phyloP scores from a whole-genome alignment of 805 yeast species.

The Candida easanensis region DNA sequence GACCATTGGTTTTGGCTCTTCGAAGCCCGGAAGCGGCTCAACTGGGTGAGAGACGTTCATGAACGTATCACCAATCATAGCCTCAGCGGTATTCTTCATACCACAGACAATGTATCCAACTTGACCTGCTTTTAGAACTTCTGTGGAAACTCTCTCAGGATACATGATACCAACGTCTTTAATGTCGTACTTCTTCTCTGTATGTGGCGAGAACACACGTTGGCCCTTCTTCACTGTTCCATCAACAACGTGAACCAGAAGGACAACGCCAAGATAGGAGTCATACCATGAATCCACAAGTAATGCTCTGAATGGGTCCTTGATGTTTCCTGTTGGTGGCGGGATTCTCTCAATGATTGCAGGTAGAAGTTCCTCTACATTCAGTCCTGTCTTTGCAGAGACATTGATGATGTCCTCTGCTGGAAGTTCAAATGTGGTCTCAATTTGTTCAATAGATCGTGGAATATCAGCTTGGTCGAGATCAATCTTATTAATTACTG shows the following conservation, averaged over 20 bases:
- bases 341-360: conserved; percentile 80
- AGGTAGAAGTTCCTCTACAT: conserved; percentile 78
- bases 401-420: conserved; percentile 74
- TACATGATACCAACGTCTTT: conserved; percentile 95
- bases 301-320: conserved; percentile 63
- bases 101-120: conserved; percentile 95
- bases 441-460: conserved; percentile 80
- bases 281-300: conserved; percentile 99
- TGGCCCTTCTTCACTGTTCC: conserved; percentile 75
- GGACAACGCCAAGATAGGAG: conserved; percentile 84
- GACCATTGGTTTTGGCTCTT: conserved; percentile 97
- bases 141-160: conserved; percentile 75
- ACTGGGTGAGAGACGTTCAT: conserved; percentile 57
- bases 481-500: conserved; percentile 91
- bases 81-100: conserved; percentile 83
- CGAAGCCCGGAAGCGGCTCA: conserved; percentile 89
- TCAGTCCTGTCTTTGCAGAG: conserved; percentile 87
- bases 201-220: conserved; percentile 73
- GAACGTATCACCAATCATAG: conserved; percentile 88
- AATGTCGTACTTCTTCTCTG: conserved; percentile 74
- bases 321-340: conserved; percentile 58
- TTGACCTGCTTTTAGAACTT: conserved; percentile 76
- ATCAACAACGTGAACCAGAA: conserved; percentile 81
- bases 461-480: conserved; percentile 83
- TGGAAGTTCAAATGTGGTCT: conserved; percentile 75